Base-by-base conservation (phyloP, 495 filamentous ascomycete genomes). In the Trichoderma erinaceum region DNA sequence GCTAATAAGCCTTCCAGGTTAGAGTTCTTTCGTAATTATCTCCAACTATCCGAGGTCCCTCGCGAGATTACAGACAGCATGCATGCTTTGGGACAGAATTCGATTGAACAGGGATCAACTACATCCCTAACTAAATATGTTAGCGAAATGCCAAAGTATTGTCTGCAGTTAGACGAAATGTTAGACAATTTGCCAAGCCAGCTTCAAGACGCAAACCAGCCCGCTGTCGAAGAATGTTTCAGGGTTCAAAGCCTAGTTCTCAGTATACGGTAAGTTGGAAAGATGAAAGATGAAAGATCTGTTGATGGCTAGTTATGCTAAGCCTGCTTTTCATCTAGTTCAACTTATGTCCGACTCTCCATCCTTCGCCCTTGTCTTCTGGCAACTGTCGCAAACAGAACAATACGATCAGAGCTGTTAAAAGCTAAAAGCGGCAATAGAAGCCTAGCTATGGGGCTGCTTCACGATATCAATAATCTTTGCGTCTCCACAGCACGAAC, bases 81-180 rank as follows among this genome's bases (percentile, higher is more conserved):
- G 13, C 56, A 61, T 13, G 11, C 13, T 2, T 12, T 61, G 11
- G 23, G 23, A 3, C 56, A 61, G 25, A 61, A 8, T 11, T 13
- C n/a, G 25, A 25, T 13, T 29, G 56, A 61, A 15, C 56, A 61
- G 12, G 12, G 25, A 27, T 32, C 56, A 18, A 32, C 25, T 61
- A 21, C 56, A 3, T 25, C 29, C 7, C 27, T 61, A 25, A 61
- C 56, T 7, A 3, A 29, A 16, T 61, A 61, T 32, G 27, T 61
- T 25, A 32, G 56, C 25, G 56, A 61, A 18, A 61, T 61, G 11
- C 56, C 56, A 29, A 61, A 61, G 16, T 61, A 61, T 32, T 61
- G 56, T 32, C 25, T 29, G 4, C 23, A 61, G 56, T 32, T 61
- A 8, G 25, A 61, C 16, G 56, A 61, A 18, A 13, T 61, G 4